Percentiles rank a stretch among this genome's conserved stretches.
Evolutionary conservation across 2,329 filamentous ascomycete genomes (phyloP).

Genomic region (Magnaporthiopsis incrustans): DNA sequence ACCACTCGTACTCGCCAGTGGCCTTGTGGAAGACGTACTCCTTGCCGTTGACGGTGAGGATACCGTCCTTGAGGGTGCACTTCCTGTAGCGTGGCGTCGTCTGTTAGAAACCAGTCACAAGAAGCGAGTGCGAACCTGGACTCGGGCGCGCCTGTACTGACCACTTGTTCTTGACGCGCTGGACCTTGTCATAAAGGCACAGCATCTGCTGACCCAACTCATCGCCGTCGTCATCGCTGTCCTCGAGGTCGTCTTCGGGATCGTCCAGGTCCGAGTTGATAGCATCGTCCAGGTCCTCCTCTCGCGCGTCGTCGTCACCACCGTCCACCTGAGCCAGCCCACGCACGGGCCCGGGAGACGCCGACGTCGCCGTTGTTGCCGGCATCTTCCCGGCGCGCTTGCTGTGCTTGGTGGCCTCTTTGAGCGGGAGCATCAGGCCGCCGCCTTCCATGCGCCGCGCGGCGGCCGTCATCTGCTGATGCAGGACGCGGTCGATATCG

Average conservation of each 20-base stretch:
- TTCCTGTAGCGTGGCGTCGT: slow-evolving; percentile 55
- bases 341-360: not conserved
- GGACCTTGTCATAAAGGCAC: slow-evolving; percentile 98
- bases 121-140: not conserved
- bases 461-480: slow-evolving; percentile 56
- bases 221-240: slow-evolving; percentile 83
- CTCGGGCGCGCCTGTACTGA: slow-evolving; percentile 25
- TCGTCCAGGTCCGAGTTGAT: slow-evolving; percentile 99
- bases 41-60: slow-evolving; percentile 85
- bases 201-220: slow-evolving; percentile 86
- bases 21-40: slow-evolving; percentile 99
- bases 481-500: slow-evolving; percentile 62
- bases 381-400: slow-evolving; percentile 3
- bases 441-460: slow-evolving; percentile 66
- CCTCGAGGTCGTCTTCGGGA: slow-evolving; percentile 74
- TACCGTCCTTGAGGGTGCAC: slow-evolving; percentile 95
- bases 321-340: slow-evolving; percentile 52
- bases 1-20: slow-evolving; percentile 97
- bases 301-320: slow-evolving; percentile 52
- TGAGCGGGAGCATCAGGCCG: slow-evolving; percentile 66
- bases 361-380: not conserved
- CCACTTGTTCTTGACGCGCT: slow-evolving; percentile 98
- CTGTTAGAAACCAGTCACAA: not conserved
- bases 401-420: slow-evolving; percentile 38
- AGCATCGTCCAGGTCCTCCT: slow-evolving; percentile 62